Conservation (phyloP, 805 yeast genomes). For the Nematodospora valgi region DNA sequence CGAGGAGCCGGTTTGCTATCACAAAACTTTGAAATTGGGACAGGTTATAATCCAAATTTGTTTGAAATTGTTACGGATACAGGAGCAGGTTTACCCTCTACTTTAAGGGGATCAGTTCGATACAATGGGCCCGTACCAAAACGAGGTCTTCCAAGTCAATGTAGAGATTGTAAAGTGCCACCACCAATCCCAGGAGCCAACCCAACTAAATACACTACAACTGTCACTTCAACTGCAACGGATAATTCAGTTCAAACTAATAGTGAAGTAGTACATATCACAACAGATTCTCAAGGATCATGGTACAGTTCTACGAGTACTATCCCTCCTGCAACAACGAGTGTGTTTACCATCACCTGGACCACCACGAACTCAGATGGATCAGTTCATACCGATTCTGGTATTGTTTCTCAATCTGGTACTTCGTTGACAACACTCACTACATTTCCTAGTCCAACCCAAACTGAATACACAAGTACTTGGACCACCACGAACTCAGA, state of each 20-base stretch:
- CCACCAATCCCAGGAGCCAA: conserved; percentile 15
- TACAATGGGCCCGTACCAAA: conserved; percentile 17
- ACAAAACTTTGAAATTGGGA: conserved; percentile 19
- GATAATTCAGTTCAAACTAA: conserved; percentile 8
- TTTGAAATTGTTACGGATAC: conserved; percentile 15
- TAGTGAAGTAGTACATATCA: conserved; percentile 9
- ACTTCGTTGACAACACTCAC: conserved; percentile 3
- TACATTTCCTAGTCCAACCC: not conserved
- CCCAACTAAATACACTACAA: conserved; percentile 14
- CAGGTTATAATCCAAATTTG: conserved; percentile 16
- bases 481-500: conserved; percentile 11
- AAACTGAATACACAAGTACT: conserved; percentile 11
- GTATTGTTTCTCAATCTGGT: conserved; percentile 4
- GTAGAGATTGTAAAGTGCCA: conserved; percentile 16
- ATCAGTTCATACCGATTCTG: conserved; percentile 4
- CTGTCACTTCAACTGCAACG: conserved; percentile 5
- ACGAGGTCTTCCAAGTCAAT: conserved; percentile 18
- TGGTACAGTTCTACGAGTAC: conserved; percentile 8
- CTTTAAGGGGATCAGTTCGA: conserved; percentile 16
- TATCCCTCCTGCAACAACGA: conserved; percentile 9
- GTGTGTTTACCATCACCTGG: conserved; percentile 9
- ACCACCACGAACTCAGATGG: conserved; percentile 8
- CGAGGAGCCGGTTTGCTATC: conserved; percentile 4
- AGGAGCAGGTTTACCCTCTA: conserved; percentile 18
- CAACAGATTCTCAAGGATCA: conserved; percentile 10